These are phyloP conservation scores for Coemansia sp. DNA, from an alignment of 192 early-diverging fungal species.

Conservation along the genomic window DNA sequence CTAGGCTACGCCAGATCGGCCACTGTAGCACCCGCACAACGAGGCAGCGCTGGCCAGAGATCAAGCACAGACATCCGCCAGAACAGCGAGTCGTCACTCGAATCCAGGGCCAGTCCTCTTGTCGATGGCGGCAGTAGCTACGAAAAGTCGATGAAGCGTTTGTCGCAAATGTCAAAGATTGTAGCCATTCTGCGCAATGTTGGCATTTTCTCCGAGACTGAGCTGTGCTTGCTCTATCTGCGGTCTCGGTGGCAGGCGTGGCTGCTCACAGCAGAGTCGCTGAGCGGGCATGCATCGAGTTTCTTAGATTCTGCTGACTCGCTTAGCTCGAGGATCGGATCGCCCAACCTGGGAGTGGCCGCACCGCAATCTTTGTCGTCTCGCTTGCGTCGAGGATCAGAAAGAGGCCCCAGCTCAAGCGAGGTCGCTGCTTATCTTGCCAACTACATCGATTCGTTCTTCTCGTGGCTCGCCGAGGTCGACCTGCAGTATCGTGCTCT, in stretches of 20 bases:
- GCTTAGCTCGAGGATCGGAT: background rate
- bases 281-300: slow-evolving; percentile 17
- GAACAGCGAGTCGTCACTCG: background rate
- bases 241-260: slow-evolving; percentile 55
- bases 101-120: background rate
- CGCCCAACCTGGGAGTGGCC: background rate
- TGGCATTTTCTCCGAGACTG: slow-evolving; percentile 40
- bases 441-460: slow-evolving; percentile 41
- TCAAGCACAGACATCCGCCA: background rate
- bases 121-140: slow-evolving; percentile 17
- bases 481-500: slow-evolving; percentile 49
- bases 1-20: slow-evolving; percentile 29
- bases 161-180: slow-evolving; percentile 43
- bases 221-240: slow-evolving; percentile 53
- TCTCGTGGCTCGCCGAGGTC: slow-evolving; percentile 47
- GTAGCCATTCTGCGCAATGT: slow-evolving; percentile 45
- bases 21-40: slow-evolving; percentile 2
- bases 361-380: background rate
- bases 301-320: background rate
- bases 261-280: slow-evolving; percentile 37
- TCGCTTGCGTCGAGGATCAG: slow-evolving; percentile 7
- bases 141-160: slow-evolving; percentile 41
- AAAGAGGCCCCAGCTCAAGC: slow-evolving; percentile 13
- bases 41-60: background rate
- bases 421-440: slow-evolving; percentile 40